Conservation (phyloP, 179 eudicot species). For the Patellifolia procumbens region DNA sequence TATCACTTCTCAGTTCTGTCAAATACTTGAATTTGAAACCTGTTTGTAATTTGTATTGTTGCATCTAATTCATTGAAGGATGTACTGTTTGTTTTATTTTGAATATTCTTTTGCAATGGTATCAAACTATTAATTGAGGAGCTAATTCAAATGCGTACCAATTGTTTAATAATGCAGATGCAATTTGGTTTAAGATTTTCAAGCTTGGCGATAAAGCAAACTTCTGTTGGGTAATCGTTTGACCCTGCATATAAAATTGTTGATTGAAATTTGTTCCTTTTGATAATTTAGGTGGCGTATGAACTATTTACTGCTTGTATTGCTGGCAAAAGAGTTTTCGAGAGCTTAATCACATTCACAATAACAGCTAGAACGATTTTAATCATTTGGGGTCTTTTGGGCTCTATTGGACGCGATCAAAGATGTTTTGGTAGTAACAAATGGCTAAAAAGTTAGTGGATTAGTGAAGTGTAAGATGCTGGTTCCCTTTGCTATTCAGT, state of each 20-base stretch:
- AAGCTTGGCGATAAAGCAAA: conserved; percentile 75
- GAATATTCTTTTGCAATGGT: neutral
- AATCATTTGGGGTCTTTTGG: neutral
- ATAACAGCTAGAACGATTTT: no score
- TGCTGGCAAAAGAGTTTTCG: neutral
- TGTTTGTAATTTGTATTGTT: neutral
- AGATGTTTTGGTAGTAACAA: neutral
- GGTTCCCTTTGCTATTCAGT: neutral
- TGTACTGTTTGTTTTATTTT: neutral
- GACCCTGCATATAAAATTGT: conserved; percentile 7
- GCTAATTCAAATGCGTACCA: conserved; percentile 22
- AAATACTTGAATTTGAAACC: neutral
- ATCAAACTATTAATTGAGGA: neutral
- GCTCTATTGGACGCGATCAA: neutral
- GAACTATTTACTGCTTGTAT: neutral
- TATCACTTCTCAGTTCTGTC: neutral
- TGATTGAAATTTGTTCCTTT: conserved; percentile 8
- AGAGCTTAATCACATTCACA: neutral
- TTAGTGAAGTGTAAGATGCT: neutral
- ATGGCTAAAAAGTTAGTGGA: neutral
- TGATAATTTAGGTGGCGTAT: conserved; percentile 11
- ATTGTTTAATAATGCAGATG: conserved; percentile 50
- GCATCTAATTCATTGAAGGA: neutral
- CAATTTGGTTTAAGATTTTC: conserved; percentile 75
- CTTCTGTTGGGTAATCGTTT: conserved; percentile 56